Evolutionary conservation across 352 stramenopile species (phyloP).

Genomic region (Phytophthora kernoviae): DNA sequence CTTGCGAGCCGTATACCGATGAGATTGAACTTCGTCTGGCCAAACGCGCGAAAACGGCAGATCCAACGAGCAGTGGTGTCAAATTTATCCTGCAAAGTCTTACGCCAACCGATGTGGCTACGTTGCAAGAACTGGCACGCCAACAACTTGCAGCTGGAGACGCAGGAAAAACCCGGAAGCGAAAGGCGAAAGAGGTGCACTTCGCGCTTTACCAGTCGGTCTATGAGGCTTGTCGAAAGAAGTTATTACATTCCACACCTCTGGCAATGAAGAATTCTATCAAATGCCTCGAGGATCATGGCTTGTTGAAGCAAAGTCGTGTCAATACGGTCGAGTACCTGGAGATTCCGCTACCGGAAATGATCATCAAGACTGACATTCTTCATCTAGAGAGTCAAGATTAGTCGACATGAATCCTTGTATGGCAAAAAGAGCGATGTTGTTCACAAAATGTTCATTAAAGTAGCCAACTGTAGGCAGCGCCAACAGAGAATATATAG

Average conservation of each 20-base stretch:
- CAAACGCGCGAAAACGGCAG: constrained; percentile 29
- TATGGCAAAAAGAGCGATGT: background rate
- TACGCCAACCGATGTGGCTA: constrained; percentile 59
- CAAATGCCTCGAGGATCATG: constrained; percentile 66
- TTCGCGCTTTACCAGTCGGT: constrained; percentile 50
- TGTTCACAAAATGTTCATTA: background rate
- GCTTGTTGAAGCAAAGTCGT: constrained; percentile 44
- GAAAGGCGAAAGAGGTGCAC: constrained; percentile 19
- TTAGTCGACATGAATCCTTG: background rate
- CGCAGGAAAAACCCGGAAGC: constrained; percentile 6
- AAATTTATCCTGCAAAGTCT: constrained; percentile 73
- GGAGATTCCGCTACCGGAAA: constrained; percentile 49
- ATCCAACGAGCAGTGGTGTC: constrained; percentile 48
- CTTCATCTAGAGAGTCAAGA: constrained; percentile 29
- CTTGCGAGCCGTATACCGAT: constrained; percentile 45
- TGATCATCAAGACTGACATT: constrained; percentile 51
- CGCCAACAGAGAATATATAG: background rate
- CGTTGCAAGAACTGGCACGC: constrained; percentile 46
- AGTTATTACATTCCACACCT: constrained; percentile 51
- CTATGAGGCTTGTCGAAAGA: constrained; percentile 55
- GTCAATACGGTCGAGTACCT: constrained; percentile 50
- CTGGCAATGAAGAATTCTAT: constrained; percentile 71
- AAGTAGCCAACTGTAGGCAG: background rate
- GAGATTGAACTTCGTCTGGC: constrained; percentile 48
- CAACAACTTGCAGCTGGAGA: constrained; percentile 35